Conservation (phyloP, 768 basidiomycete species). For the Suillus variegatus region DNA sequence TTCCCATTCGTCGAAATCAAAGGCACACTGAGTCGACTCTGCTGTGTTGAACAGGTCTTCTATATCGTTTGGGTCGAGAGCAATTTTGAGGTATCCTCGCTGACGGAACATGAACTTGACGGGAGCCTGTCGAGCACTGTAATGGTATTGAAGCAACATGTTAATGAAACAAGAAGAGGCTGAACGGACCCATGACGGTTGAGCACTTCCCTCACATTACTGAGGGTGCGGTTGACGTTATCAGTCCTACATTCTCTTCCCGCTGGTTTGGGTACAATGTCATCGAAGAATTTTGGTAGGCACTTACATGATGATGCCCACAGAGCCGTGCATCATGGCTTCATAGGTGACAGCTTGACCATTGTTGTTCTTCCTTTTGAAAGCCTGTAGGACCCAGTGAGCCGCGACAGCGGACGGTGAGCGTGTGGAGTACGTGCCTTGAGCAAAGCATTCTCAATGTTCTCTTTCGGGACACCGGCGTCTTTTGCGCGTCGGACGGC, state of each 20-base stretch:
- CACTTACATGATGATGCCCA: slow-evolving; percentile 66
- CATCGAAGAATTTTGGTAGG: not conserved
- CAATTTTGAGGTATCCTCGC: slow-evolving; percentile 52
- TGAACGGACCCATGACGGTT: slow-evolving; percentile 45
- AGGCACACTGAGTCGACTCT: slow-evolving; percentile 30
- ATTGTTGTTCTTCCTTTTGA: slow-evolving; percentile 47
- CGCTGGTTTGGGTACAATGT: slow-evolving; percentile 10
- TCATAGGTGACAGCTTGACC: slow-evolving; percentile 59
- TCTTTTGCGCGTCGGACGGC: slow-evolving; percentile 59
- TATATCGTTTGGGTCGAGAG: slow-evolving; percentile 36
- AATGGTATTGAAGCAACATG: not conserved
- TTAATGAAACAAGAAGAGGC: not conserved
- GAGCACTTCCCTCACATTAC: slow-evolving; percentile 55
- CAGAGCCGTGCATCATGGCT: slow-evolving; percentile 56
- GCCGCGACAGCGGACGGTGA: not conserved
- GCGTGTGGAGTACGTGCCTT: slow-evolving; percentile 38
- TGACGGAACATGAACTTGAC: slow-evolving; percentile 68
- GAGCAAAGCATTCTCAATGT: slow-evolving; percentile 62
- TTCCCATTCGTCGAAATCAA: slow-evolving; percentile 45
- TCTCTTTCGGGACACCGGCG: slow-evolving; percentile 65
- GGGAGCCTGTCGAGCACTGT: slow-evolving; percentile 60
- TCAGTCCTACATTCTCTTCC: slow-evolving; percentile 62
- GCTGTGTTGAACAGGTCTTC: slow-evolving; percentile 37
- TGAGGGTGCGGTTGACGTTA: slow-evolving; percentile 62
- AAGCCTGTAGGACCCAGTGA: slow-evolving; percentile 34